These are phyloP conservation scores for Suillus fuscotomentosus DNA, from an alignment of 768 basidiomycete species.

Conservation along the genomic window DNA sequence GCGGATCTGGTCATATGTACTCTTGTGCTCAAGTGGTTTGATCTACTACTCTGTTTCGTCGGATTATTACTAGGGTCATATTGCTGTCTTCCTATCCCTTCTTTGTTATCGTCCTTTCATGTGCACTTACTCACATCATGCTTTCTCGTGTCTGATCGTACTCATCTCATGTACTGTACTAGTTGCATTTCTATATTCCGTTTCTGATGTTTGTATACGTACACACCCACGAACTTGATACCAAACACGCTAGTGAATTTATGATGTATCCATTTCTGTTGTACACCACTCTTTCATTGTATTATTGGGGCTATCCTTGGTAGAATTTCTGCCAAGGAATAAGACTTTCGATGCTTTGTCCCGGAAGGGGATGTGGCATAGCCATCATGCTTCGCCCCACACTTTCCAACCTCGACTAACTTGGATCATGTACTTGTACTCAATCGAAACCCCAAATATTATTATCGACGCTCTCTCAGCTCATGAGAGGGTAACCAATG, in stretches of 20 bases:
- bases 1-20: background rate
- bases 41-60: background rate
- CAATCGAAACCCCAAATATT: background rate
- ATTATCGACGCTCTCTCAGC: background rate
- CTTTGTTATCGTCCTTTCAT: background rate
- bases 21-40: background rate
- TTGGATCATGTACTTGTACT: background rate
- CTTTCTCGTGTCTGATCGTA: background rate
- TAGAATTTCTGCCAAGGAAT: background rate
- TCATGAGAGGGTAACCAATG: background rate
- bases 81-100: background rate
- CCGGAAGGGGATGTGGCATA: background rate
- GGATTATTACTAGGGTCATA: background rate
- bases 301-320: background rate
- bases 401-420: no score
- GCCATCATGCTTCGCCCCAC: background rate
- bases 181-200: constrained; percentile 2
- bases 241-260: constrained; percentile 3
- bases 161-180: constrained; percentile 2
- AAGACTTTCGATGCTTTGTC: background rate
- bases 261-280: constrained; percentile 1
- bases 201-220: background rate
- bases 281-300: background rate
- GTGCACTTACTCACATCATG: background rate
- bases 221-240: constrained; percentile 1